Conservation (phyloP, 2,329 filamentous ascomycete species). For the Fusarium verrucosum region DNA sequence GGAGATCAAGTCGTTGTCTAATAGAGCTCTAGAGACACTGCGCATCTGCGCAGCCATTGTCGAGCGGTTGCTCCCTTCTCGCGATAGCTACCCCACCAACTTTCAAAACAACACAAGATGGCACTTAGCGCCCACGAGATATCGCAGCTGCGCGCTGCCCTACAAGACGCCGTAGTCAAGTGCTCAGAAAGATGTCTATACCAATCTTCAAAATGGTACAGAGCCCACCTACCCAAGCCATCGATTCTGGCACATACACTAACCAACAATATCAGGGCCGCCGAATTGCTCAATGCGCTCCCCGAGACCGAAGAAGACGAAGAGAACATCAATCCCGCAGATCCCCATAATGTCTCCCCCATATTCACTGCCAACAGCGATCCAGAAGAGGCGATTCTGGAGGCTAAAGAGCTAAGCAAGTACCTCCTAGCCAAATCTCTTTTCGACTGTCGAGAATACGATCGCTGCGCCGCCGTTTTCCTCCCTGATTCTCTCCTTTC, state of each 20-base stretch:
- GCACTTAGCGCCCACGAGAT: constrained; percentile 65
- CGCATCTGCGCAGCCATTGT: constrained; percentile 3
- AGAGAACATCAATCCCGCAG: constrained; percentile 48
- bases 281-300: constrained; percentile 89
- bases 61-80: constrained; percentile 1
- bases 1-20: neutral
- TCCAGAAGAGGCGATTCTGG: constrained; percentile 76
- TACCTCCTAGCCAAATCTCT: constrained; percentile 93
- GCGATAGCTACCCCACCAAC: constrained; percentile 29
- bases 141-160: constrained; percentile 73
- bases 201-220: constrained; percentile 93
- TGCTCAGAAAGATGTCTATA: constrained; percentile 96
- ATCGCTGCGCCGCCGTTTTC: constrained; percentile 90
- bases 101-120: constrained; percentile 52
- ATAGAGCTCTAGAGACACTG: neutral
- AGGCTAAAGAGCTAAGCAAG: constrained; percentile 80
- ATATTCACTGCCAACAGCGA: constrained; percentile 69
- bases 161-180: constrained; percentile 87
- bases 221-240: neutral
- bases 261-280: constrained; percentile 72
- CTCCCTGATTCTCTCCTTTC: constrained; percentile 82
- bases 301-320: constrained; percentile 69
- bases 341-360: constrained; percentile 55
- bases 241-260: constrained; percentile 11
- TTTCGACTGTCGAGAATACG: constrained; percentile 94